Evolutionary conservation across 73 alveolate species (phyloP).

Genomic region (Tetrahymena elliotti): DNA sequence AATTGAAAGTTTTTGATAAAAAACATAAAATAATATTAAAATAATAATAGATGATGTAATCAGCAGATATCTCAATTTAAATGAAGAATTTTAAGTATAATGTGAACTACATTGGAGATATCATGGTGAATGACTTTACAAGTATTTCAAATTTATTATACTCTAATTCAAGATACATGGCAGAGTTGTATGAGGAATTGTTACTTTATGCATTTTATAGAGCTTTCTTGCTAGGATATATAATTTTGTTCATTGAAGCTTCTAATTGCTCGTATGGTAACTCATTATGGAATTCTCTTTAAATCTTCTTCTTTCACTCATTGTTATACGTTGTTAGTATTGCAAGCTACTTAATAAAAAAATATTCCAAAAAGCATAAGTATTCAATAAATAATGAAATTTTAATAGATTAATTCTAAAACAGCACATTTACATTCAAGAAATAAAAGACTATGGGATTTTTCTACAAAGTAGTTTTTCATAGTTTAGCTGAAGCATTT

Average conservation of each 20-base stretch:
- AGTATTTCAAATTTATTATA: background rate
- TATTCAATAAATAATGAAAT: background rate
- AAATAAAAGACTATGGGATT: background rate
- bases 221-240: background rate
- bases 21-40: too few relatives aligned
- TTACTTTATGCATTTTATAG: background rate
- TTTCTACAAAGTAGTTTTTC: background rate
- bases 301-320: background rate
- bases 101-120: background rate
- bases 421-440: background rate
- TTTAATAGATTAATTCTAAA: background rate
- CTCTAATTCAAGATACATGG: background rate
- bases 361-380: background rate
- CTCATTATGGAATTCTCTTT: background rate
- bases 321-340: background rate
- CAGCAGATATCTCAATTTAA: background rate
- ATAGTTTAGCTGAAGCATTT: background rate
- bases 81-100: background rate
- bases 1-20: background rate
- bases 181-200: background rate
- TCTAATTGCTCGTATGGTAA: background rate
- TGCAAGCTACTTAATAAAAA: background rate
- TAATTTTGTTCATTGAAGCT: background rate
- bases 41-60: background rate
- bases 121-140: background rate